Evolutionary conservation across 495 filamentous ascomycete genomes (phyloP).

Genomic region (Friedmanniomyces simplex): DNA sequence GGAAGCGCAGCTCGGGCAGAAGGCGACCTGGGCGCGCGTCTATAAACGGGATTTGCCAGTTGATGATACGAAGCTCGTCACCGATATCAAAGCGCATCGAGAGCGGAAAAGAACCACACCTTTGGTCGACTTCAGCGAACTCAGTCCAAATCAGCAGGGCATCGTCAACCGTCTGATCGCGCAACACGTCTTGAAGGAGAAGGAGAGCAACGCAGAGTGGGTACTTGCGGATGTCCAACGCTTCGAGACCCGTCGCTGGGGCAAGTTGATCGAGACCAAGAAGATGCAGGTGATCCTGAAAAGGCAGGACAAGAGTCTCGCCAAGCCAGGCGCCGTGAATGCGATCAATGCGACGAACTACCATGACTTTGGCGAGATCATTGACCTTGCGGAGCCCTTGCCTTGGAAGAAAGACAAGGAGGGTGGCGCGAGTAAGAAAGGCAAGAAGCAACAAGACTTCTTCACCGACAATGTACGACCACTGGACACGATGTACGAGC

Average conservation of each 20-base stretch:
- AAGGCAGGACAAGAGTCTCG: background rate
- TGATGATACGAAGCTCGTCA: background rate
- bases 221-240: background rate
- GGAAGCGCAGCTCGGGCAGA: background rate
- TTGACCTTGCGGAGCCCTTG: slow-evolving; percentile 5
- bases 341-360: background rate
- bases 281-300: slow-evolving; percentile 3
- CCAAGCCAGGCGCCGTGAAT: background rate
- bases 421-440: too few species aligned
- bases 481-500: background rate
- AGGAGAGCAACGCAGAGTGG: slow-evolving; percentile 3
- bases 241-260: background rate
- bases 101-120: background rate
- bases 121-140: background rate
- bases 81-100: background rate
- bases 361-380: slow-evolving; percentile 5
- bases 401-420: background rate
- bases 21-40: slow-evolving; percentile 5
- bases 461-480: background rate
- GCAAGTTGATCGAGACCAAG: background rate
- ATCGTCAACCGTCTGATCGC: slow-evolving; percentile 3
- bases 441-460: background rate
- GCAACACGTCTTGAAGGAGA: background rate
- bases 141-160: slow-evolving; percentile 5
- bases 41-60: slow-evolving; percentile 5